Evolutionary conservation across 805 yeast genomes (phyloP), one percentile per base, ranked within the genome.

Genomic region (Schwanniomyces occidentalis): DNA sequence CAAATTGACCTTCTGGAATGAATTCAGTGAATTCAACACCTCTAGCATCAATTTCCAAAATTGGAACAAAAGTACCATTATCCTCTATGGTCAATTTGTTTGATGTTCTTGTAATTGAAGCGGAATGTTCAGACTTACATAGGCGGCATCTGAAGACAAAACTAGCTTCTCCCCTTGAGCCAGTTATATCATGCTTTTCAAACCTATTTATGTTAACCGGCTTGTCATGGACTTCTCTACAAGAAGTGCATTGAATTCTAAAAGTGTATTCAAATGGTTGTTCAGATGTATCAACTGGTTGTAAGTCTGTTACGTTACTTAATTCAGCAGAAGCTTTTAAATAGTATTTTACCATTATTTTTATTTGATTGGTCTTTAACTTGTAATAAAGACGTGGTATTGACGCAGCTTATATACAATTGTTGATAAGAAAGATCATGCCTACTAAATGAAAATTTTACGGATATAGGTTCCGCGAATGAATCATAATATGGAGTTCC

Each of bases 81-180:
- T 61, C 69, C 8, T 74, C 83, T 2, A 42, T 42, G 1, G 63
- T 57, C 43, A 56, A 44, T 23, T 40, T 45, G 14, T 68, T 65
- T 7, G 60, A 47, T 3, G 68, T 56, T 24, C 64, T 44, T n/a
- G 36, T 29, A 12, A 69, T 51, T 20, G 48, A 44, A 1, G 73
- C 70, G 6, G 68, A 57, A 35, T 61, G 66, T 38, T 66, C 72
- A 16, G 45, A 37, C 37, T 65, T 68, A 60, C 96, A 88, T 42
- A 69, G 65, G 40, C 77, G 76, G 57, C 96, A 88, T 44, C 77
- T 76, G 71, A 85, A 80, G 3, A 83, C 81, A 52, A 89, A 86
- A 43, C 81, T 85, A 6, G 96, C 95, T 41, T 80, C 86, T 9
- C 96, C 96, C 41, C 80, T 73, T 27, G 90, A 76, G 0, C 86